A percentile compares a stretch with the other conserved stretches of the same genome.
Conservation (phyloP, 192 early-diverging fungal species). For the Dissophora ornata region DNA sequence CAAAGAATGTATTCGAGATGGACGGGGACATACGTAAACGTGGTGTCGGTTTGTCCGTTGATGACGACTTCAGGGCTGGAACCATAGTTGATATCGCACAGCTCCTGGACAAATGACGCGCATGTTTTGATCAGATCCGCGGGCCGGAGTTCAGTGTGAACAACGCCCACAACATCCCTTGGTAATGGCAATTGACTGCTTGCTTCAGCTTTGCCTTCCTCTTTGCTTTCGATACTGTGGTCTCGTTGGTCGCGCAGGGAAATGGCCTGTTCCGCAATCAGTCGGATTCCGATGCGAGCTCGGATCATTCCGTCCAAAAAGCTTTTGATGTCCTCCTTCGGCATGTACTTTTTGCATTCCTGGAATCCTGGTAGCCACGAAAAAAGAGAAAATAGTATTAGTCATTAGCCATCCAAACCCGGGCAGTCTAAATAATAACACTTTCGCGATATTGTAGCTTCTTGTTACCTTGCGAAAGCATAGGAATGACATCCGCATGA, state of each 20-base stretch:
- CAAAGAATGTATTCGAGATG: conserved; percentile 95
- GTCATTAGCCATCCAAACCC: neutral
- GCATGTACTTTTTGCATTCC: conserved; percentile 81
- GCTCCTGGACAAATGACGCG: conserved; percentile 78
- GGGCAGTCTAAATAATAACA: neutral
- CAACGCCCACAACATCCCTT: conserved; percentile 80
- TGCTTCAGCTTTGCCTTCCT: conserved; percentile 38
- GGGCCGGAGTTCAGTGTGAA: conserved; percentile 82
- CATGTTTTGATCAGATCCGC: conserved; percentile 73
- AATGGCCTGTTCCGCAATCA: conserved; percentile 94
- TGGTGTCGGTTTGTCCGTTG: conserved; percentile 77
- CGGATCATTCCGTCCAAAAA: conserved; percentile 93
- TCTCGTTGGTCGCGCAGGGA: conserved; percentile 73
- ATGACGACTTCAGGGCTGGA: conserved; percentile 80
- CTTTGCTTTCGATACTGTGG: conserved; percentile 21
- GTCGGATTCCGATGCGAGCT: conserved; percentile 87
- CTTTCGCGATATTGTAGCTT: neutral
- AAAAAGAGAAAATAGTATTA: no score
- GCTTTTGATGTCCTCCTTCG: conserved; percentile 72
- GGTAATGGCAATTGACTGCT: conserved; percentile 64
- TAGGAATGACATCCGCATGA: conserved; percentile 90
- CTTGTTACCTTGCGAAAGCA: conserved; percentile 81
- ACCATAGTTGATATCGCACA: conserved; percentile 95
- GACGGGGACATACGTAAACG: conserved; percentile 93
- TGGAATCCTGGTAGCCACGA: conserved; percentile 71